Conservation (phyloP, 2,329 filamentous ascomycete genomes). For the Fusarium verticillioides region DNA sequence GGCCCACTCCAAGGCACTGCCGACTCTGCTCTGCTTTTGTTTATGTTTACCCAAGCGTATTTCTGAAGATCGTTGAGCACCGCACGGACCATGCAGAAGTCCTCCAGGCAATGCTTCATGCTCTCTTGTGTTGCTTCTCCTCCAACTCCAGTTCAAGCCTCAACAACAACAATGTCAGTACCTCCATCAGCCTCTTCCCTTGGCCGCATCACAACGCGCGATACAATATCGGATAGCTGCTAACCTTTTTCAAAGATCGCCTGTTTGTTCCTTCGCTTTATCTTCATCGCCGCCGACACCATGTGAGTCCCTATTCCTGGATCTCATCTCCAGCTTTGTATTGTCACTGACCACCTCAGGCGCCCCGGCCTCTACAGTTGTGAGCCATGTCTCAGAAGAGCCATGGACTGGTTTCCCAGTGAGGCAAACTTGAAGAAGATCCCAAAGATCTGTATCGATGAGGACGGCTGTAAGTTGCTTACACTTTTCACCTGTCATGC, state of each 20-base stretch:
- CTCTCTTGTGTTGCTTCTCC: background rate
- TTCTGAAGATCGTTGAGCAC: background rate
- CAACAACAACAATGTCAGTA: background rate
- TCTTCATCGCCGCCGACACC: background rate
- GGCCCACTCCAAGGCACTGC: too few species aligned
- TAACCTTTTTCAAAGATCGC: background rate
- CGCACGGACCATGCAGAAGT: rapidly evolving
- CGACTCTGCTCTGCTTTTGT: background rate
- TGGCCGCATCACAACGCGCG: rapidly evolving
- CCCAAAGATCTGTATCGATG: too few species aligned
- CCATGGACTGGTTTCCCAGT: background rate
- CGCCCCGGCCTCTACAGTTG: background rate
- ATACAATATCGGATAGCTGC: background rate
- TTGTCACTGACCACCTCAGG: rapidly evolving
- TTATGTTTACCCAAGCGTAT: too few species aligned
- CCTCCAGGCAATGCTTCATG: background rate
- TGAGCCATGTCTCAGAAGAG: background rate
- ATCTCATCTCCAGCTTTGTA: too few species aligned
- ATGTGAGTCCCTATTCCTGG: background rate
- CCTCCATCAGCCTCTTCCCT: rapidly evolving
- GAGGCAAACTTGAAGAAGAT: too few species aligned
- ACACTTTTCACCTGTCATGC: too few species aligned
- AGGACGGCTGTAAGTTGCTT: too few species aligned
- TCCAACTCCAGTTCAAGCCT: background rate
- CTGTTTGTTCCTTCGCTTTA: rapidly evolving